Evolutionary conservation across 768 basidiomycete genomes (phyloP), one percentile per base, ranked within the genome.

Genomic region (Termitomyces titanicus): DNA sequence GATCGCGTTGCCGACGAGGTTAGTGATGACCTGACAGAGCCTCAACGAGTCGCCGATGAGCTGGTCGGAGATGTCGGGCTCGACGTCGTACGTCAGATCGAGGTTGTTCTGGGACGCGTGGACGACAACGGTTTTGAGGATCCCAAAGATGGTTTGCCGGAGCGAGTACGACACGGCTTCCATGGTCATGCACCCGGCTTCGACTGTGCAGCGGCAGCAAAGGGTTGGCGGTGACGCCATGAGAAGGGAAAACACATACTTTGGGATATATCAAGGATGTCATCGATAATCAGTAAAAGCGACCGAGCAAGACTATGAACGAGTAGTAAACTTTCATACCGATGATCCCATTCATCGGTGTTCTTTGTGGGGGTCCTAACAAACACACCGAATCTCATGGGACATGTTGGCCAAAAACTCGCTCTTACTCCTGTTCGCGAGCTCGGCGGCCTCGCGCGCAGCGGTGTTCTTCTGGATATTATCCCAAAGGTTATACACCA

Each of bases 321-420:
- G 34, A 98, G 85, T 63, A 97, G 79, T 68, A 99, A 75, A 69
- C 94, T 97, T 76, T 98, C 94, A 99, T 94, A n/a, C 96, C 96
- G 62, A 99, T 98, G 70, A 99, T 99, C 66, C 97, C 96, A 67
- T 98, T 99, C 96, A 98, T 99, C 0, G 97, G 97, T 22, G 97
- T 98, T 68, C 96, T 94, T n/a, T n/a, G n/a, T n/a, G n/a, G n/a
- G n/a, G n/a, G n/a, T n/a, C n/a, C n/a, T n/a, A n/a, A n/a, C n/a
- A n/a, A n/a, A 78, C 85, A 12, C 55, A 92, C 93, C 94, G 77
- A 66, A 95, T 96, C 74, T 95, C 94, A 68, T 97, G 95, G 7
- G 86, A 90, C 96, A 98, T 99, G 64, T 98, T 98, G 2, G 97
- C 97, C 77, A 98, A 81, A 77, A 98, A 98, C 74, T 99, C 97